Evolutionary conservation across 495 filamentous ascomycete species (phyloP).

Genomic region (Talaromyces stipitatus): DNA sequence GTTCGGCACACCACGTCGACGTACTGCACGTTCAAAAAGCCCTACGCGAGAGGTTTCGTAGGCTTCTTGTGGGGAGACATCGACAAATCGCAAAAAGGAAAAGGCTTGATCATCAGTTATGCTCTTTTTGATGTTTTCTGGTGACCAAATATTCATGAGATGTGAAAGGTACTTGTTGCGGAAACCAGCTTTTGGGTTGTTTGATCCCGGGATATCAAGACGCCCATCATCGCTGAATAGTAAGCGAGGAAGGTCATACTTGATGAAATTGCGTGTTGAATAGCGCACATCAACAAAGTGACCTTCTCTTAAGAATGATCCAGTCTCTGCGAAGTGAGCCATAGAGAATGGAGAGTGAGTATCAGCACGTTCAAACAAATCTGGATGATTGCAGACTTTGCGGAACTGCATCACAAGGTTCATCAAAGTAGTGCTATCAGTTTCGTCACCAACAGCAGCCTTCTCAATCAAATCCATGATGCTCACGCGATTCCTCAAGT

Average conservation of each 20-base stretch:
- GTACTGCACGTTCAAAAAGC: constrained; percentile 56
- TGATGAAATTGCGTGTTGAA: constrained; percentile 78
- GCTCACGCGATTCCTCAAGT: constrained; percentile 90
- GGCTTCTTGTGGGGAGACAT: constrained; percentile 65
- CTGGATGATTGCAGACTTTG: constrained; percentile 98
- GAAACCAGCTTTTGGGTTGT: constrained; percentile 71
- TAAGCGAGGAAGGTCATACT: constrained; percentile 73
- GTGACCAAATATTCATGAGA: constrained; percentile 81
- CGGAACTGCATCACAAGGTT: constrained; percentile 99
- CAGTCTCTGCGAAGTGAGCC: constrained; percentile 84
- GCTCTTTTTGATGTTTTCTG: constrained; percentile 63
- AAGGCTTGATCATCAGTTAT: constrained; percentile 56
- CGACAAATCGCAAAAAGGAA: constrained; percentile 84
- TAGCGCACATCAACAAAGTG: constrained; percentile 71
- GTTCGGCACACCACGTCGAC: constrained; percentile 36
- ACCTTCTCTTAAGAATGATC: constrained; percentile 88
- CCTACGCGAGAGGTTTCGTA: constrained; percentile 57
- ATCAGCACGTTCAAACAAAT: constrained; percentile 92
- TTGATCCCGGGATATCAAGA: constrained; percentile 64
- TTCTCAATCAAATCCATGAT: constrained; percentile 99
- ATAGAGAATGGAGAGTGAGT: constrained; percentile 78
- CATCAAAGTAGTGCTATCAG: constrained; percentile 93
- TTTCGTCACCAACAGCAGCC: constrained; percentile 86
- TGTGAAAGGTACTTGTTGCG: constrained; percentile 63
- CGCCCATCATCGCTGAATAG: constrained; percentile 70